Evolutionary conservation across 2,329 filamentous ascomycete genomes (phyloP).

Genomic region (Daldinia eschscholtzii): DNA sequence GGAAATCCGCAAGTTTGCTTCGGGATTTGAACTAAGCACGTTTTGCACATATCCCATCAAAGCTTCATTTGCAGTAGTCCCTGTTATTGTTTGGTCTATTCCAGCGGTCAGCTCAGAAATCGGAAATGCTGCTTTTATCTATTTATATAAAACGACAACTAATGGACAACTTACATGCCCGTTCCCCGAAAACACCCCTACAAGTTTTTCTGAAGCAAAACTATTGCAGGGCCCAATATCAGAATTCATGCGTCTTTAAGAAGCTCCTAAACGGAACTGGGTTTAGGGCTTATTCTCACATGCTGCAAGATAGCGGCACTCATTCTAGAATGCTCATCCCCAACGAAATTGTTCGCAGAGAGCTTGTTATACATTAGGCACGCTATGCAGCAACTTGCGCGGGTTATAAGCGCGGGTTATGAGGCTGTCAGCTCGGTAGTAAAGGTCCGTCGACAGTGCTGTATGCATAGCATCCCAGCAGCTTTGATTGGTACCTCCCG

Average conservation of each 20-base stretch:
- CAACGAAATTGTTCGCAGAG: conserved; percentile 18
- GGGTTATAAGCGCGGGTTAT: neutral
- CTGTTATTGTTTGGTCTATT: neutral
- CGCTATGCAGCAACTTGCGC: neutral
- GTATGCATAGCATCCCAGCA: neutral
- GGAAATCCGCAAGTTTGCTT: neutral
- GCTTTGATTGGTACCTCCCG: conserved; percentile 9
- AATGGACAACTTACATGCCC: conserved; percentile 7
- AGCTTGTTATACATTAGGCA: neutral
- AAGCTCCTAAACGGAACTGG: conserved; percentile 15
- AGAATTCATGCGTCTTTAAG: neutral
- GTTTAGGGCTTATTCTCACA: conserved; percentile 30
- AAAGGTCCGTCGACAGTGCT: conserved; percentile 1
- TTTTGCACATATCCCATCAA: neutral
- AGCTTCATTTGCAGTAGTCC: neutral
- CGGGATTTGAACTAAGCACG: neutral
- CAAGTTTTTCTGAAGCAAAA: neutral
- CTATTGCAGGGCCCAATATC: neutral
- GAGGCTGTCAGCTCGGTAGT: conserved; percentile 9
- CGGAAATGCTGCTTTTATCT: conserved; percentile 6
- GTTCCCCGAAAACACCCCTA: neutral
- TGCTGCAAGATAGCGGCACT: conserved; percentile 21
- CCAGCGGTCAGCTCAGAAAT: conserved; percentile 2
- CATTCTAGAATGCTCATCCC: conserved; percentile 8
- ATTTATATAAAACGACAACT: neutral